Evolutionary conservation across 2,329 filamentous ascomycete species (phyloP), one percentile per base, ranked within the genome.

Genomic region (Calonectria henricotiae): DNA sequence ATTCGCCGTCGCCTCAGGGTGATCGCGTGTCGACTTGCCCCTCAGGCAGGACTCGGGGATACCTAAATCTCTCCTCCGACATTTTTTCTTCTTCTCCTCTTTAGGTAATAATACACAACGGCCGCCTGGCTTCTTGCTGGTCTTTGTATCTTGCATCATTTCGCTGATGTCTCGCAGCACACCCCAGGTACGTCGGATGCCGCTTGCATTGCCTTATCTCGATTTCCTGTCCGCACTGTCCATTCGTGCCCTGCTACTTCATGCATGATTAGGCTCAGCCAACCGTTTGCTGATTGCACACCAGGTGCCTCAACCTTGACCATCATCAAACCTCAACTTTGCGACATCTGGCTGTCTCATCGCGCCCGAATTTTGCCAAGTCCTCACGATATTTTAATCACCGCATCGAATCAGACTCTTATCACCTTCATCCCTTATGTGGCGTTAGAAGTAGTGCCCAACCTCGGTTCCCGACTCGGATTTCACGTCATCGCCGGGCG

Each of bases 261-360:
- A 73, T 77, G 75, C 76, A 77, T 72, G 73, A 72, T 72, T 54
- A 58, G 64, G 68, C 67, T 71, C 55, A 63, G 61, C 76, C 73
- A 78, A 39, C 74, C 69, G 69, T 69, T 73, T 69, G 63, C 76
- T 78, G 71, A 78, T 76, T 76, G 73, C 74, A 72, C 67, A 65
- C 65, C 67, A 78, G 71, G 62, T 65, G 65, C 55, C 55, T 54
- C 58, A 60, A 67, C 69, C 27, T 65, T 61, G 63, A 71, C n/a
- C 67, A 70, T 69, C 67, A 71, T 66, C 72, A 71, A 69, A 61
- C 61, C 49, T 61, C 46, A 63, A 68, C 58, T 65, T 68, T 47
- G 32, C 66, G 20, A 43, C 37, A 55, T 20, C 35, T 20, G 44
- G 32, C 44, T 46, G 46, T 25, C 27, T 51, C 44, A 37, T 49